Evolutionary conservation across 257 asterid species (phyloP).

Genomic region (Echites panduratus): DNA sequence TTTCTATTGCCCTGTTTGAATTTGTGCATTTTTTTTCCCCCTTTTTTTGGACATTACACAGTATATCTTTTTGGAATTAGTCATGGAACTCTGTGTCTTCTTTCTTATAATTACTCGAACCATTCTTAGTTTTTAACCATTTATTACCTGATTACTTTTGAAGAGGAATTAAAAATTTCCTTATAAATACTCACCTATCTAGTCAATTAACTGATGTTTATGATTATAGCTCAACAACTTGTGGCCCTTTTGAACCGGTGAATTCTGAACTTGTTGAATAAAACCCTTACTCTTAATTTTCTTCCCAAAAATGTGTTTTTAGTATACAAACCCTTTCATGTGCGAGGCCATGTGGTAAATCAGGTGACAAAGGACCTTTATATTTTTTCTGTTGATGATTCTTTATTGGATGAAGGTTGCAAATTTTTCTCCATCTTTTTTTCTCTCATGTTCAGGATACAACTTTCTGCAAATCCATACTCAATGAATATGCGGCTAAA

Average conservation of each 20-base stretch:
- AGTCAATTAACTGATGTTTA: not conserved
- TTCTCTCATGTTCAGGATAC: conserved; percentile 33
- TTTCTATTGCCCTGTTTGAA: not conserved
- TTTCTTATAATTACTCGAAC: not conserved
- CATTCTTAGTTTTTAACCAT: not conserved
- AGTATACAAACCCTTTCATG: not conserved
- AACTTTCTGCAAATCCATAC: conserved; percentile 46
- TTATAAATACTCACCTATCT: not conserved
- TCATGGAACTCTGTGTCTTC: not conserved
- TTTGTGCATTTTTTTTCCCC: not conserved
- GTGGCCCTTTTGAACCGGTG: not conserved
- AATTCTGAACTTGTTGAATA: not conserved
- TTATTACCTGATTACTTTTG: not conserved
- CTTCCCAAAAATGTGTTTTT: not conserved
- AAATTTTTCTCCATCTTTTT: not conserved
- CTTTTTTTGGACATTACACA: not conserved
- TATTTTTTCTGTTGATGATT: not conserved
- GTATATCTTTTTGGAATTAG: not conserved
- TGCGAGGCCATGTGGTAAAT: not conserved
- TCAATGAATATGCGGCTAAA: conserved; percentile 43
- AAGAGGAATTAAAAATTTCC: not conserved
- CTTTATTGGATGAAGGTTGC: not conserved
- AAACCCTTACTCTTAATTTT: not conserved
- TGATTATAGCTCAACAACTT: not conserved
- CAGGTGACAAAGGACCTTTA: not conserved